These are phyloP conservation scores for Rhododendron molle DNA, from an alignment of 148 eudicot species.

Conservation along the genomic window DNA sequence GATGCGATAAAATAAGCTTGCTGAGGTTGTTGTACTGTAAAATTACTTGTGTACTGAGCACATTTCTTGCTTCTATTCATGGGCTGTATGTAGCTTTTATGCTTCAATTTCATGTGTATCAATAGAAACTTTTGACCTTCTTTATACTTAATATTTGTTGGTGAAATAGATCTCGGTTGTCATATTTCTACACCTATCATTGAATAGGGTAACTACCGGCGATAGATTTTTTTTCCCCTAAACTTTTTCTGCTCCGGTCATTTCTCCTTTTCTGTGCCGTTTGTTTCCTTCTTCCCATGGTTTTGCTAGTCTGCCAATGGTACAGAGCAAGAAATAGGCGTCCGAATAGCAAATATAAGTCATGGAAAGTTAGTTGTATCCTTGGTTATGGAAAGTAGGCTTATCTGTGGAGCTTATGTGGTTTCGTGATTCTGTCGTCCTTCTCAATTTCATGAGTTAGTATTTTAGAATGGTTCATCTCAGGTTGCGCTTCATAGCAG, in stretches of 20 bases:
- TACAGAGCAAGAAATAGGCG: not conserved
- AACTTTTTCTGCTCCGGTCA: not conserved
- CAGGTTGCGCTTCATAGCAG: not conserved
- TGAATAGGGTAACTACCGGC: not conserved
- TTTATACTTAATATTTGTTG: not conserved
- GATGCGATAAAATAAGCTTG: conserved; percentile 20
- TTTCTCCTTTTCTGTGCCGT: not conserved
- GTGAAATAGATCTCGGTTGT: not conserved
- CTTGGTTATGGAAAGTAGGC: not conserved
- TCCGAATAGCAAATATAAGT: not conserved
- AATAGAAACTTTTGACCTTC: not conserved
- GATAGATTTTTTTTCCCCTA: not conserved
- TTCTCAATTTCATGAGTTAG: not conserved
- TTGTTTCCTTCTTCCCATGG: not conserved
- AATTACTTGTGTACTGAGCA: conserved; percentile 16
- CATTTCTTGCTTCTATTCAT: conserved; percentile 14
- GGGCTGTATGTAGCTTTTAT: conserved; percentile 7
- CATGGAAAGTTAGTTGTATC: not conserved
- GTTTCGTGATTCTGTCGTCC: not conserved
- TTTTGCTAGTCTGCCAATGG: not conserved
- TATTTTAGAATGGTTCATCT: not conserved
- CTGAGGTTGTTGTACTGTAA: conserved; percentile 6
- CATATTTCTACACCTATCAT: not conserved
- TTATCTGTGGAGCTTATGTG: not conserved
- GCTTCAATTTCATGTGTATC: not conserved